Evolutionary conservation across 164 flowering plant species (phyloP).

Genomic region (Liquidambar formosana): DNA sequence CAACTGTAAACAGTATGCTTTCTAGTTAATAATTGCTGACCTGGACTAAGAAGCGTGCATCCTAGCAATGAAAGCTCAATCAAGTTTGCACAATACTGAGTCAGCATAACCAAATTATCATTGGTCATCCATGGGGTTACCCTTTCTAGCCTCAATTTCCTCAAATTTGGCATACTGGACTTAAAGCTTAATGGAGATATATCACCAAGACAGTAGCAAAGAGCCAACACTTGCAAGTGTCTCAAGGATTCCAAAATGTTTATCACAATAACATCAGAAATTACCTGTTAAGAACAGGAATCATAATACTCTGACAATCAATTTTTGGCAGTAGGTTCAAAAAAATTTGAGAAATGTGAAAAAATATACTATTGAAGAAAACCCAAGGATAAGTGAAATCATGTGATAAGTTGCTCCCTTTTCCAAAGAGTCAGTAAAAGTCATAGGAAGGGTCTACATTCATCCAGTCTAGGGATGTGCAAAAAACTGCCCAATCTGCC

Average conservation of each 20-base stretch:
- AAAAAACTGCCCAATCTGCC: too few species aligned
- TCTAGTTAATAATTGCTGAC: slow-evolving; percentile 30
- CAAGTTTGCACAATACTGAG: slow-evolving; percentile 46
- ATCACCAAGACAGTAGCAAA: slow-evolving; percentile 77
- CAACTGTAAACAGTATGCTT: not conserved
- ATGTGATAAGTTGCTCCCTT: too few species aligned
- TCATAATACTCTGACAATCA: not conserved
- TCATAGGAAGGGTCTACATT: not conserved
- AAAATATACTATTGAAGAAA: not conserved
- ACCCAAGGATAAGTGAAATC: not conserved
- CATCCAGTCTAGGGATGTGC: too few species aligned
- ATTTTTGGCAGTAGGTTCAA: not conserved
- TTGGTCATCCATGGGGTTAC: slow-evolving; percentile 81
- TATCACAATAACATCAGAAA: slow-evolving; percentile 54
- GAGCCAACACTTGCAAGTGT: slow-evolving; percentile 44
- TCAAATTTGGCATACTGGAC: slow-evolving; percentile 50
- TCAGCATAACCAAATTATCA: slow-evolving; percentile 54
- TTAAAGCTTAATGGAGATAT: slow-evolving; percentile 53
- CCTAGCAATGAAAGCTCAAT: slow-evolving; percentile 67
- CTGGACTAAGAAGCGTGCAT: slow-evolving; percentile 64
- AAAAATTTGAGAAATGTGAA: not conserved
- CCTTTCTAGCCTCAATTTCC: slow-evolving; percentile 64
- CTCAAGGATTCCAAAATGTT: slow-evolving; percentile 41
- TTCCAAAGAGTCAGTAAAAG: too few species aligned
- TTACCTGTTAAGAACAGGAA: slow-evolving; percentile 40